Evolutionary conservation across 1,284 basidiomycete genomes (phyloP).

Genomic region (Melanopsichium pennsylvanicum): DNA sequence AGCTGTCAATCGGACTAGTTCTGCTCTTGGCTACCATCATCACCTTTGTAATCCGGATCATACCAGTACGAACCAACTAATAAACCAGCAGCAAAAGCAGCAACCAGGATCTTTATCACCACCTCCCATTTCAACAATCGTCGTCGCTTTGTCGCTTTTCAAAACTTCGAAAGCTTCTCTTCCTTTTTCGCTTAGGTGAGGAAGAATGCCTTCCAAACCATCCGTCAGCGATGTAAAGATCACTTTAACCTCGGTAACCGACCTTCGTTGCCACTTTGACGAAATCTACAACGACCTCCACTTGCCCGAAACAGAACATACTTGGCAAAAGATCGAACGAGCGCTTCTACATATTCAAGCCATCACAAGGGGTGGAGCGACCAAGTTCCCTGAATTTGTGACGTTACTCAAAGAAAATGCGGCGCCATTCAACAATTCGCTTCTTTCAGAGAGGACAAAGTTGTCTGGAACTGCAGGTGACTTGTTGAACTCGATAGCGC

Average conservation of each 20-base stretch:
- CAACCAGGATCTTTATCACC: no score
- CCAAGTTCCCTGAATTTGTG: slow-evolving; percentile 48
- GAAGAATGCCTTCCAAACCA: slow-evolving; percentile 14
- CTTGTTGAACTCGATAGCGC: slow-evolving; percentile 68
- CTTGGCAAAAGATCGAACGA: slow-evolving; percentile 56
- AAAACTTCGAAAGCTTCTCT: no score
- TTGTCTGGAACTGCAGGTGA: slow-evolving; percentile 69
- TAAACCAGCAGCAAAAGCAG: no score
- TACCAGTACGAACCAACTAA: no score
- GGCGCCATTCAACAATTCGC: slow-evolving; percentile 44
- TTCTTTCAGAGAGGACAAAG: slow-evolving; percentile 69
- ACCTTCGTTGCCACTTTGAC: slow-evolving; percentile 18
- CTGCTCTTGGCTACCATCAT: no score
- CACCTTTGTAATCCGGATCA: no score
- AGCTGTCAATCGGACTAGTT: no score
- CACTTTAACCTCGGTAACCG: slow-evolving; percentile 4
- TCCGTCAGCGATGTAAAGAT: slow-evolving; percentile 20
- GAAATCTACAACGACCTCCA: slow-evolving; percentile 25
- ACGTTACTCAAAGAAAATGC: slow-evolving; percentile 39
- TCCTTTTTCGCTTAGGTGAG: no score
- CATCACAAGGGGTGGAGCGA: slow-evolving; percentile 54
- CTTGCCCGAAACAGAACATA: slow-evolving; percentile 54
- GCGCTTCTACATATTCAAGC: slow-evolving; percentile 50
- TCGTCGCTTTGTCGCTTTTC: no score
- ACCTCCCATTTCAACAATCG: no score